Base-by-base conservation (phyloP, 1,139 yeast genomes). In the Protomyces inouyei region DNA sequence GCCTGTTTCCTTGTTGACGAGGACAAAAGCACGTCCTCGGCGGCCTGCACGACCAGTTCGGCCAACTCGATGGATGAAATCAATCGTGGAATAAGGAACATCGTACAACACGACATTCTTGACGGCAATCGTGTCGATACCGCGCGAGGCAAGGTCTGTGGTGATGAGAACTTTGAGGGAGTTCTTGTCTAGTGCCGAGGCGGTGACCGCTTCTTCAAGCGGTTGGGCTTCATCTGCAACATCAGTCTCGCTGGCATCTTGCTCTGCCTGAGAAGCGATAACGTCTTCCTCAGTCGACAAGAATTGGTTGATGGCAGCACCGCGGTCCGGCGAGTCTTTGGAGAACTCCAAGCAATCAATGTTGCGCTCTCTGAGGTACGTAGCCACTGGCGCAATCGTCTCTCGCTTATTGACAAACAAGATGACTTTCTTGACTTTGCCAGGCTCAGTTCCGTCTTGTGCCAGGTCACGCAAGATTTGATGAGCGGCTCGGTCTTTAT, bases 11-110 rank as follows among this genome's bases (percentile, higher is more conserved):
- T 85, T 85, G 70, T 86, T 87, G 46, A 82, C 81, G 66, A 92
- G 84, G 71, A 92, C 78, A 70, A 90, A 86, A 1, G 89, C 97
- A 68, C 97, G 81, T 18, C 98, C 98, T 53, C 87, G 81, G 73
- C 88, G 91, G 63, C 87, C 88, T 87, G 91, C 87, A 73, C 98
- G 79, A 3, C 97, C 98, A 0, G 98, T 93, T 76, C 98, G 82
- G 1, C 98, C 98, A 3, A 91, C 86, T 68, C 98, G 79, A 73
- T 93, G 98, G 23, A 93, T 84, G 66, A 93, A 79, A 75, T 92
- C 98, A 37, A 89, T 86, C 0, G 97, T 83, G 8, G 87, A 85
- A 65, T 83, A 81, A 3, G 98, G 98, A 59, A 91, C 82, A 72
- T 93, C 98, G 77, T 87, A 86, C 61, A 93, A 77, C 46, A 93